A percentile compares a stretch with the other conserved stretches of the same genome.
Conservation (phyloP, 768 basidiomycete species). For the Cyathus striatus region DNA sequence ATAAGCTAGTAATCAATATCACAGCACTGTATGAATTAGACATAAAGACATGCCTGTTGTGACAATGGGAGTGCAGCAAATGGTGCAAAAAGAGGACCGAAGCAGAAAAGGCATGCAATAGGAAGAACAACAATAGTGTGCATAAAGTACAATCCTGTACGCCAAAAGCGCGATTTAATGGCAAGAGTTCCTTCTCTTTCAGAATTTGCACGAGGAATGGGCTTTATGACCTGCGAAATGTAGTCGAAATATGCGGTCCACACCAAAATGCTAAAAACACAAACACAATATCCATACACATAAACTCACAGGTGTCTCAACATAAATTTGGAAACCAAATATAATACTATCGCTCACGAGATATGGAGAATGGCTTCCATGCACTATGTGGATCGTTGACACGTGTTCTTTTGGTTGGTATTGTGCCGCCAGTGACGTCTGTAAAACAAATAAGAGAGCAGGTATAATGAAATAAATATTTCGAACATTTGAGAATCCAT, state of each 20-base stretch:
- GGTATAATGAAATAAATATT: not conserved
- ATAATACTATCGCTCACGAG: conserved; percentile 3
- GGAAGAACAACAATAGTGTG: conserved; percentile 3
- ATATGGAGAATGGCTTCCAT: conserved; percentile 12
- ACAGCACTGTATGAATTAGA: not conserved
- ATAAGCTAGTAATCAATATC: not conserved
- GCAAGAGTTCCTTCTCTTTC: no score
- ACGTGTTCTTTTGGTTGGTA: conserved; percentile 6
- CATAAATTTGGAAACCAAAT: not conserved
- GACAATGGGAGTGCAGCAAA: conserved; percentile 10
- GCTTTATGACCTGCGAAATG: not conserved
- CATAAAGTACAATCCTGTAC: not conserved
- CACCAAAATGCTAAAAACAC: conserved; percentile 7
- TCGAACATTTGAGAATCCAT: not conserved
- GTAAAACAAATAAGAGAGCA: not conserved
- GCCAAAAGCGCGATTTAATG: not conserved
- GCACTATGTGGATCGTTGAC: conserved; percentile 7
- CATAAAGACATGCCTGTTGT: conserved; percentile 2
- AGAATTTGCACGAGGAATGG: no score
- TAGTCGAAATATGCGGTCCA: conserved; percentile 4
- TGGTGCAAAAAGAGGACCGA: conserved; percentile 9
- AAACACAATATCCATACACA: conserved; percentile 7
- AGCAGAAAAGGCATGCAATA: conserved; percentile 8
- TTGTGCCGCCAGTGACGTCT: conserved; percentile 9
- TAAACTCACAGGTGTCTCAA: conserved; percentile 6